A percentile compares a stretch with the other conserved stretches of the same genome.
Evolutionary conservation across 352 stramenopile genomes (phyloP).

Genomic region (Halophytophthora batemanensis): DNA sequence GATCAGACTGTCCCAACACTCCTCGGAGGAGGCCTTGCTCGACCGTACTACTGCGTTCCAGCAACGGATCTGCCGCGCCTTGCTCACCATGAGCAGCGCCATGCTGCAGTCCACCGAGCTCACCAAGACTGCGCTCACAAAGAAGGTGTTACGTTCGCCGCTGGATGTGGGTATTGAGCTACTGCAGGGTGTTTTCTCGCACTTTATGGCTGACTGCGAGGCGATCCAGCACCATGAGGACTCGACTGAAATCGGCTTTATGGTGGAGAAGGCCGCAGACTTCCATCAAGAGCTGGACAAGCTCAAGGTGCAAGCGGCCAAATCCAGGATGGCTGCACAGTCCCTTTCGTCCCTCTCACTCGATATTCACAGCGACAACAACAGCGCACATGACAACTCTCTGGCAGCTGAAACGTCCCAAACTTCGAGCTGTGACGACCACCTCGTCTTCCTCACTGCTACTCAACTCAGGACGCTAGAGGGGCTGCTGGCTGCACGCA

Average conservation of each 20-base stretch:
- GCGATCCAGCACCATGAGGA: constrained; percentile 11
- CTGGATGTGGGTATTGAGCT: constrained; percentile 41
- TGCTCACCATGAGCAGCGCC: constrained; percentile 46
- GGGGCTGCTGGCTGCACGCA: constrained; percentile 13
- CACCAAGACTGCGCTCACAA: constrained; percentile 14
- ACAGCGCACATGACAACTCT: background rate
- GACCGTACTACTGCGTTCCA: constrained; percentile 26
- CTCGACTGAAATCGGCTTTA: constrained; percentile 14
- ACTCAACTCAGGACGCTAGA: constrained; percentile 35
- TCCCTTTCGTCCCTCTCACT: constrained; percentile 3
- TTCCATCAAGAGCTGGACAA: constrained; percentile 52
- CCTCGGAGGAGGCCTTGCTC: constrained; percentile 16
- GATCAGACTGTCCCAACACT: constrained; percentile 22
- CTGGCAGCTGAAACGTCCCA: background rate
- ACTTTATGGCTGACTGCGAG: constrained; percentile 32
- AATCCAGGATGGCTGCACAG: constrained; percentile 18
- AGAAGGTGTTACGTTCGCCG: constrained; percentile 6
- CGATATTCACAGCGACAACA: constrained; percentile 11
- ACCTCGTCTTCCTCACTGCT: constrained; percentile 36
- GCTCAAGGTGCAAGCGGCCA: constrained; percentile 48
- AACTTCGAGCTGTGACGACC: constrained; percentile 36
- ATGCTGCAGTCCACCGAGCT: constrained; percentile 48
- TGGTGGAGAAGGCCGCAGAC: constrained; percentile 30
- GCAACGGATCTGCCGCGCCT: constrained; percentile 44
- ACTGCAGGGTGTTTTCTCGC: constrained; percentile 31